Evolutionary conservation across 352 stramenopile species (phyloP), one percentile per base, ranked within the genome.

Genomic region (Phytophthora litchii): DNA sequence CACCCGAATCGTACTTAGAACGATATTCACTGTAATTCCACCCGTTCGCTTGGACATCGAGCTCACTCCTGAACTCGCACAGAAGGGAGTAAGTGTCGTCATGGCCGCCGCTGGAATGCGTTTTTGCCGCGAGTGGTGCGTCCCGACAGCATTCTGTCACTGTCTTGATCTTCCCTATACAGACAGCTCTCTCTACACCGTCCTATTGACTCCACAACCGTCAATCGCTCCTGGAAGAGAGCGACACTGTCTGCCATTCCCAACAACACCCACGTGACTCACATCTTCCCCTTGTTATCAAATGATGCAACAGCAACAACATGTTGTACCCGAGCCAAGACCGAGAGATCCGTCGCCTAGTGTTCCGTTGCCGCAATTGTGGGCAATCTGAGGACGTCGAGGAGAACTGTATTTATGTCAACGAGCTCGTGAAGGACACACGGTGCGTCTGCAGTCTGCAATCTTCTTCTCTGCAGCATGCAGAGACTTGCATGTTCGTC

Each of bases 391-490:
- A 95, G 56, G 83, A 94, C 47, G 83, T 95, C 45, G 83, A 92
- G 35, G 84, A 95, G 66, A 89, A 88, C 73, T 95, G 86, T 91
- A 95, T 95, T 89, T 95, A 95, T 88, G 86, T 80, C 34, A 95
- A 95, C 67, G 85, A 95, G 60, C 73, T 95, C 57, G 86, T 95
- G 44, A 94, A 92, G 71, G 86, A 95, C 72, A 89, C 83, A 27
- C 83, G 86, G 84, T 93, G 53, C 70, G 77, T 53, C 12, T 54
- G 3, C 12, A 34, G 11, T 25, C 31, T 44, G 23, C 23, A 27
- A 27, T 27, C 23, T 31, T n/a, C 16, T 27, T 8, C 25, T 8
- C 27, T 34, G 21, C 12, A 43, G 14, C 2, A 16, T 17, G 7
- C 44, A 13, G 14, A 37, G 42, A 23, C 8, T 23, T 6, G 32